Evolutionary conservation across 768 basidiomycete species (phyloP), one percentile per base, ranked within the genome.

Genomic region (Hericium coralloides): DNA sequence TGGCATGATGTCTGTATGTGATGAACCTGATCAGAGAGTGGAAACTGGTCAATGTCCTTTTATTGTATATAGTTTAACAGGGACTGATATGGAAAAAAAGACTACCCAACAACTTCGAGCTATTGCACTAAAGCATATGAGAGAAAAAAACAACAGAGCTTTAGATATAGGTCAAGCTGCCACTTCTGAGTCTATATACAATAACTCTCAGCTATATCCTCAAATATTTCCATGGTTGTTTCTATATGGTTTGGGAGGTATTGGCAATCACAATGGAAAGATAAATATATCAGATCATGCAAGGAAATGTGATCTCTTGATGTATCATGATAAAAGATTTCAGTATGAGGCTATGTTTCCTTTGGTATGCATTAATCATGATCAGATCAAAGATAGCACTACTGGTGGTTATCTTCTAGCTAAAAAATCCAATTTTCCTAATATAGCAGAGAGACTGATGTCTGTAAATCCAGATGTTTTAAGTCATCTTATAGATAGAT

Each of bases 151-250:
- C 0, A 65, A 62, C 6, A 26, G 20, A 55, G n/a, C 68, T 0
- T 59, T 76, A 1, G 68, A 58, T 0, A 61, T 73, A 3, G 72
- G 71, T 0, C 70, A 70, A 53, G 55, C 58, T 5, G 31, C 41
- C 4, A 43, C 59, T 2, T 63, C 68, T n/a, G 61, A 72, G 43
- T 67, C 67, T 8, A 67, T 72, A 17, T 75, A 66, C 37, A 55
- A 70, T 17, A 74, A 76, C 59, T 67, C 68, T 4, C 55, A 63
- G 4, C 53, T 72, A 1, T 75, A 71, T 60, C 72, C 75, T 1
- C 60, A 65, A 15, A 72, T 71, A 70, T 74, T 72, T 63, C 73
- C 73, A 0, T 76, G 74, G 72, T 55, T 75, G 2, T 77, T 72
- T 60, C 74, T 73, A 0, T 76, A 75, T 63, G 73, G 75, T 0